Conservation (phyloP, 805 yeast genomes). For the Suhomyces xylopsoci region DNA sequence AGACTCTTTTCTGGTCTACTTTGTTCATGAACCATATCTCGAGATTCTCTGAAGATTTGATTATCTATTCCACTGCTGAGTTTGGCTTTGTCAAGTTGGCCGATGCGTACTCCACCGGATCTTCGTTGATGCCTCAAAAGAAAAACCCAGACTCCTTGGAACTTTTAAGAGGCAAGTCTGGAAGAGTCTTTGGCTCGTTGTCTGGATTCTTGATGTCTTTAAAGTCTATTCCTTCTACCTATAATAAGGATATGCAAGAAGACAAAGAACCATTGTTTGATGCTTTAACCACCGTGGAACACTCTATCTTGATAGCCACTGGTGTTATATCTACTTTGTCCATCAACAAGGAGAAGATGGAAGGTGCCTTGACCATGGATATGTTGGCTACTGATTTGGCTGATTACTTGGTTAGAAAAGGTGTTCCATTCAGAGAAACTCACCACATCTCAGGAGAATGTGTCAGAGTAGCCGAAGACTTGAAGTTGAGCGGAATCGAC, state of each 20-base stretch:
- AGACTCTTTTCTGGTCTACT: constrained; percentile 92
- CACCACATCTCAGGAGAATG: constrained; percentile 99
- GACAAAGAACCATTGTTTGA: constrained; percentile 99
- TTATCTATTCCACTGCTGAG: constrained; percentile 95
- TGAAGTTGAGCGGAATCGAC: constrained; percentile 78
- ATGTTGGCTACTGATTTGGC: constrained; percentile 99
- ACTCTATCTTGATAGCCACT: constrained; percentile 89
- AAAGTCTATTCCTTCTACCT: constrained; percentile 96
- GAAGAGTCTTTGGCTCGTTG: constrained; percentile 92
- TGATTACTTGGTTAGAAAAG: constrained; percentile 93
- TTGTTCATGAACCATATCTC: constrained; percentile 95
- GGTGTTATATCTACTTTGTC: constrained; percentile 89
- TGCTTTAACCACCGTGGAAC: constrained; percentile 84
- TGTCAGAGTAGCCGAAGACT: constrained; percentile 85
- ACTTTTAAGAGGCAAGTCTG: constrained; percentile 92
- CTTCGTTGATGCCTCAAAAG: constrained; percentile 98
- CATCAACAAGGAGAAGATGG: constrained; percentile 75
- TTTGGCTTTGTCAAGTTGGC: constrained; percentile 91
- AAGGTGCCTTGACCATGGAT: constrained; percentile 90
- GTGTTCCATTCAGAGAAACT: constrained; percentile 98
- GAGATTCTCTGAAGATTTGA: constrained; percentile 89
- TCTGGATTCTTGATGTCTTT: constrained; percentile 95
- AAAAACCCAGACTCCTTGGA: constrained; percentile 97
- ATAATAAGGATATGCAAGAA: constrained; percentile 98
- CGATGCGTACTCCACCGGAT: constrained; percentile 98